Evolutionary conservation across 139 green algal genomes (phyloP).

Genomic region (Chlamydomonas sphaeroides): DNA sequence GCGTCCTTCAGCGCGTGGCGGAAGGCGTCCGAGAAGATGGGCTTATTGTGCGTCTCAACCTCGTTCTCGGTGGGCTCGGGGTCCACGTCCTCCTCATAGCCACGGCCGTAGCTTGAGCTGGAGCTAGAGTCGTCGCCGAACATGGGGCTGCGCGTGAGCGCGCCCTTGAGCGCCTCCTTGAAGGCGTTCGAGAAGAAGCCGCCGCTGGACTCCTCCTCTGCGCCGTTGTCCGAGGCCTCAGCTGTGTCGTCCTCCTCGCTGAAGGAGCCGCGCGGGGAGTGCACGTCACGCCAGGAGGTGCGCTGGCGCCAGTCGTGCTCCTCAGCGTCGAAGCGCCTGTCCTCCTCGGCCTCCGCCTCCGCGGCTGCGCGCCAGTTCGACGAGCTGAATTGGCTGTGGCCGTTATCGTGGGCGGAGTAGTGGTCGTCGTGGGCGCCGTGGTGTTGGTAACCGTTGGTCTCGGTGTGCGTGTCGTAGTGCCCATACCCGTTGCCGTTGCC

Average conservation of each 20-base stretch:
- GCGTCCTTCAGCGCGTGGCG: background rate
- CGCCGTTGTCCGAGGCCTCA: no score
- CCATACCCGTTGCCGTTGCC: background rate
- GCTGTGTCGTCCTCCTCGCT: no score
- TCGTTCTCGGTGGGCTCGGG: slow-evolving; percentile 12
- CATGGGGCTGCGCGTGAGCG: slow-evolving; percentile 16
- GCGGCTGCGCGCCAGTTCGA: background rate
- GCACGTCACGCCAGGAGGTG: no score
- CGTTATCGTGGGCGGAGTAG: background rate
- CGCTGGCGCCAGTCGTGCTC: no score
- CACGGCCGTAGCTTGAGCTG: no score
- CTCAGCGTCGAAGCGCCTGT: no score
- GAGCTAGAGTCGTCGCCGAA: no score
- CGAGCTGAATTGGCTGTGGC: no score
- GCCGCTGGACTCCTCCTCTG: background rate
- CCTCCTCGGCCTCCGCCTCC: background rate
- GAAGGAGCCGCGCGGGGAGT: no score
- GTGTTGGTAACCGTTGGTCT: no score
- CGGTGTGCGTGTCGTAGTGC: no score
- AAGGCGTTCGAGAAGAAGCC: slow-evolving; percentile 26
- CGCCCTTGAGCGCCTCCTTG: background rate
- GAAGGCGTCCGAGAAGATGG: slow-evolving; percentile 23
- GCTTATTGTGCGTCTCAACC: background rate
- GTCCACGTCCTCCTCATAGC: background rate
- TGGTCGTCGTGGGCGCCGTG: background rate